Conservation (phyloP, 75 land plant species). For the Cunninghamia lanceolata region DNA sequence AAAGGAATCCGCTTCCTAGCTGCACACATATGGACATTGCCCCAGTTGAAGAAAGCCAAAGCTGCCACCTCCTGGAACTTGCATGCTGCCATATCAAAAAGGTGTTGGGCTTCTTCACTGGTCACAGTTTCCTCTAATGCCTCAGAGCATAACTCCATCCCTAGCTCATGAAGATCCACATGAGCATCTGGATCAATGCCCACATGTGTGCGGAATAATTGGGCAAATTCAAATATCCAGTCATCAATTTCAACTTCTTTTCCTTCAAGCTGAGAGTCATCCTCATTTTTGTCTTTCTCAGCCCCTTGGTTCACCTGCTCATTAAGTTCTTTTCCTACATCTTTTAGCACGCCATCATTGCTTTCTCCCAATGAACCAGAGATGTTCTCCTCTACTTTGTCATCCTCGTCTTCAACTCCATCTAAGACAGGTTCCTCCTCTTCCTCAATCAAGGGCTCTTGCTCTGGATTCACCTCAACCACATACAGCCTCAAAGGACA, state of each 20-base stretch:
- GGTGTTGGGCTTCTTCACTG: constrained; percentile 73
- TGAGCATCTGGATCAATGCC: constrained; percentile 89
- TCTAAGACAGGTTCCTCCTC: constrained; percentile 42
- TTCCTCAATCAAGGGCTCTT: constrained; percentile 61
- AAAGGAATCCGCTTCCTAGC: constrained; percentile 78
- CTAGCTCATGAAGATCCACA: constrained; percentile 78
- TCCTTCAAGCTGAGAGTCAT: constrained; percentile 35
- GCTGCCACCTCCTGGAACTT: constrained; percentile 91
- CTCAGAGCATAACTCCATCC: constrained; percentile 85
- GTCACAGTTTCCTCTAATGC: constrained; percentile 83
- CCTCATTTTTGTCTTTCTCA: constrained; percentile 23
- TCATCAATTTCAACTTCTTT: constrained; percentile 90
- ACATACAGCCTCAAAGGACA: constrained; percentile 53
- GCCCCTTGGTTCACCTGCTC: constrained; percentile 24
- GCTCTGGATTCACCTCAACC: constrained; percentile 73
- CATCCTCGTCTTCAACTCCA: constrained; percentile 18
- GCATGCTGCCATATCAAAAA: constrained; percentile 73
- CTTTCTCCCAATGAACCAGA: constrained; percentile 35
- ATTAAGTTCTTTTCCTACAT: constrained; percentile 14
- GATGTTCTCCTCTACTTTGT: constrained; percentile 34
- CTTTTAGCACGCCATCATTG: constrained; percentile 6
- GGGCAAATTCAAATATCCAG: constrained; percentile 85
- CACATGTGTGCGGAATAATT: constrained; percentile 68
- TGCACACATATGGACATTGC: constrained; percentile 90
- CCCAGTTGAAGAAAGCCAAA: constrained; percentile 85